Conservation (phyloP, 768 basidiomycete species). For the Artomyces pyxidatus region DNA sequence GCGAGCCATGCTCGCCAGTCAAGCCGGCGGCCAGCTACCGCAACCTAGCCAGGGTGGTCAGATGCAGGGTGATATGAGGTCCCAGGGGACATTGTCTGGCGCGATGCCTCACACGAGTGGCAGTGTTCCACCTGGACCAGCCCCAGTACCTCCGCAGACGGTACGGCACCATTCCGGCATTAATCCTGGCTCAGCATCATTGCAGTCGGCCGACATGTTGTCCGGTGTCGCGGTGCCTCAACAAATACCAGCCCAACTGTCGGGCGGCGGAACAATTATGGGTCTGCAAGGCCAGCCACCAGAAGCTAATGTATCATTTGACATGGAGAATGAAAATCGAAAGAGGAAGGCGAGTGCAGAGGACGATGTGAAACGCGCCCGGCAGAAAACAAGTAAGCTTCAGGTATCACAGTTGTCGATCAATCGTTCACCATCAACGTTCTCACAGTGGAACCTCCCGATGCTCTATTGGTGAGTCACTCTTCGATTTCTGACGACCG, state of each 20-base stretch:
- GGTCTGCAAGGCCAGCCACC: conserved; percentile 5
- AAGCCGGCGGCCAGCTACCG: conserved; percentile 29
- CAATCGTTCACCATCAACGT: background rate
- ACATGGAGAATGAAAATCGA: conserved; percentile 53
- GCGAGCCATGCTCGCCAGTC: conserved; percentile 38
- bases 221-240: conserved; percentile 7
- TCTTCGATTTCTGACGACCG: background rate
- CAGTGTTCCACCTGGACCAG: background rate
- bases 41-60: conserved; percentile 17
- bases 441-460: conserved; percentile 21
- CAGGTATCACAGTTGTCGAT: background rate
- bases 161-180: conserved; percentile 7
- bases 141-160: conserved; percentile 7
- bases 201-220: conserved; percentile 10
- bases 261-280: conserved; percentile 3
- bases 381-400: conserved; percentile 62
- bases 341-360: conserved; percentile 69
- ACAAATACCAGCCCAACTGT: too few species aligned
- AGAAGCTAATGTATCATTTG: conserved; percentile 25
- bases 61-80: conserved; percentile 13
- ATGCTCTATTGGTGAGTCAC: conserved; percentile 20
- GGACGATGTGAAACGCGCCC: conserved; percentile 56
- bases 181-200: conserved; percentile 1
- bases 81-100: too few species aligned
- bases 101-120: conserved; percentile 8